Evolutionary conservation across 2,329 filamentous ascomycete species (phyloP).

Genomic region (Stenocarpella maydis): DNA sequence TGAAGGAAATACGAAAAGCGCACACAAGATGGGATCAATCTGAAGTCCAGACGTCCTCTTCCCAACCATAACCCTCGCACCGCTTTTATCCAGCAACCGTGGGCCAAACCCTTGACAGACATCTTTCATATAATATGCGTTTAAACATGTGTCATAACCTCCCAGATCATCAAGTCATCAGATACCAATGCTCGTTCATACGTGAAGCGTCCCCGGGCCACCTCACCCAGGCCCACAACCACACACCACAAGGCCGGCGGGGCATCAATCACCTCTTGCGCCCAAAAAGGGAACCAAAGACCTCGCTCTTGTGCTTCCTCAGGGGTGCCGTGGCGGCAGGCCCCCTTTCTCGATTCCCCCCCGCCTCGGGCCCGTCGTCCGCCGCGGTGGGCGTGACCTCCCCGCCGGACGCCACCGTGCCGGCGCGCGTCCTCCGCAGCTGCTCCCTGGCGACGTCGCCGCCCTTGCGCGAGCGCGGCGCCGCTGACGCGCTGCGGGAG

Average conservation of each 20-base stretch:
- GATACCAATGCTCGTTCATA: slow-evolving; percentile 17
- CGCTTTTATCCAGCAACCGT: not conserved
- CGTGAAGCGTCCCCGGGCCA: not conserved
- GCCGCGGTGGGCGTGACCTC: not conserved
- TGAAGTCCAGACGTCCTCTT: too few relatives aligned
- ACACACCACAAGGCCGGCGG: not conserved
- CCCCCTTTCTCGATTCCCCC: too few relatives aligned
- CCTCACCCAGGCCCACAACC: not conserved
- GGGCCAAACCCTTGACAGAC: not conserved
- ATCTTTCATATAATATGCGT: not conserved
- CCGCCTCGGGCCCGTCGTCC: not conserved
- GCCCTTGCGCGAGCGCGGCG: slow-evolving; percentile 38
- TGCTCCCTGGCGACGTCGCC: slow-evolving; percentile 31
- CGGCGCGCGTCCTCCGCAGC: slow-evolving; percentile 28
- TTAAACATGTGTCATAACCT: not conserved
- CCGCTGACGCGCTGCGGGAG: slow-evolving; percentile 47
- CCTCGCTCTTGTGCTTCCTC: slow-evolving; percentile 30
- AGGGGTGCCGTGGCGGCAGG: not conserved
- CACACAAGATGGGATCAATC: not conserved
- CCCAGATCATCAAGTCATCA: slow-evolving; percentile 22
- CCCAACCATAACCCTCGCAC: not conserved
- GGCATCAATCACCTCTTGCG: not conserved
- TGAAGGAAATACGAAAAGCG: not conserved
- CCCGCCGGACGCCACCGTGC: not conserved
- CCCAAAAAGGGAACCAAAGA: slow-evolving; percentile 30